A percentile compares a stretch with the other conserved stretches of the same genome.
Conservation (phyloP, 352 stramenopile species). For the Phytopythium aichiense region DNA sequence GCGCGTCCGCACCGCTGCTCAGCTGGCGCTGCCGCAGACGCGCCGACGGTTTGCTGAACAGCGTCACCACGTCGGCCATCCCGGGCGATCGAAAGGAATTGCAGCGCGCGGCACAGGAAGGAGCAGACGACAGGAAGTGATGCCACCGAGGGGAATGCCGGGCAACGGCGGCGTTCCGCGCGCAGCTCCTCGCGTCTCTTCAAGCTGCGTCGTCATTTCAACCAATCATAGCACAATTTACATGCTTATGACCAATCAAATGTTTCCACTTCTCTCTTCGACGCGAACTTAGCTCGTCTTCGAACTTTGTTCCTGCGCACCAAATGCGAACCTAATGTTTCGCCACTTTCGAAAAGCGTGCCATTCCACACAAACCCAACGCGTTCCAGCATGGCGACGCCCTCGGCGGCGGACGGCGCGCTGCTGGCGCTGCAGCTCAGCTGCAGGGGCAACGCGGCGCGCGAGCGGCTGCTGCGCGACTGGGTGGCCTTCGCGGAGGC, state of each 20-base stretch:
- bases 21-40: conserved; percentile 25
- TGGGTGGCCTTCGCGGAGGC: conserved; percentile 52
- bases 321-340: neutral
- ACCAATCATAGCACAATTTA: conserved; percentile 4
- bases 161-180: conserved; percentile 1
- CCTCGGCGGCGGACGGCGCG: conserved; percentile 10
- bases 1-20: conserved; percentile 17
- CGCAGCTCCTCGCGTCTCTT: conserved; percentile 9
- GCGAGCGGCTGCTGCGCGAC: conserved; percentile 54
- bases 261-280: neutral
- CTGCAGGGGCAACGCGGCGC: conserved; percentile 52
- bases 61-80: conserved; percentile 27
- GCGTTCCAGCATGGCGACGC: neutral
- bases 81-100: no score
- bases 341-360: neutral
- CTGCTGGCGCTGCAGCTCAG: conserved; percentile 65
- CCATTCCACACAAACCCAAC: neutral
- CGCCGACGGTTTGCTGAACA: conserved; percentile 39
- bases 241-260: conserved; percentile 4
- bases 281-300: neutral
- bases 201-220: conserved; percentile 6
- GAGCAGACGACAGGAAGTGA: neutral
- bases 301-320: neutral
- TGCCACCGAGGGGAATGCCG: conserved; percentile 1
- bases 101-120: conserved; percentile 1